phyloP scores from a whole-genome alignment of 371 early-diverging fungal species.

The Mortierella sp. region DNA sequence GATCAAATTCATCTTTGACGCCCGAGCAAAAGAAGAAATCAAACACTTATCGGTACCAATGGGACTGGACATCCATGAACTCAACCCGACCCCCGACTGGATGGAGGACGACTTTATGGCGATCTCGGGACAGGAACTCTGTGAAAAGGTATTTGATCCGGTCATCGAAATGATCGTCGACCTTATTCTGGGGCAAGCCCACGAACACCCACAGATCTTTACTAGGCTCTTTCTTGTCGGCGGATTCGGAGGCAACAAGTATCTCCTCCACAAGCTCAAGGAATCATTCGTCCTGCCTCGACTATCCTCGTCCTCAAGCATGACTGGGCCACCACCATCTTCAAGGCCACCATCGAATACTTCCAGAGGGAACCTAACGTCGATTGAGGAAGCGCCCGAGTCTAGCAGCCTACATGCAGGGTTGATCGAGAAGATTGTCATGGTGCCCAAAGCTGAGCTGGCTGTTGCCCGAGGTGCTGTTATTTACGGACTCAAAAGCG shows the following conservation, averaged over 20 bases:
- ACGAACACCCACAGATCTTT: conserved; percentile 60
- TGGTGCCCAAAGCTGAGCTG: conserved; percentile 55
- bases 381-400: conserved; percentile 16
- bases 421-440: conserved; percentile 44
- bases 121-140: conserved; percentile 43
- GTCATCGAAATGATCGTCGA: conserved; percentile 68
- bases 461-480: conserved; percentile 56
- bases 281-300: background rate
- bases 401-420: conserved; percentile 10
- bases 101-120: conserved; percentile 57
- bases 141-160: conserved; percentile 69
- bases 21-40: conserved; percentile 29
- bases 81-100: conserved; percentile 41
- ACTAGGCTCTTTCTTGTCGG: conserved; percentile 72
- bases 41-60: conserved; percentile 50
- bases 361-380: background rate
- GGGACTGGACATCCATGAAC: conserved; percentile 48
- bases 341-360: background rate
- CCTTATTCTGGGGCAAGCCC: conserved; percentile 64
- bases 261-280: conserved; percentile 64
- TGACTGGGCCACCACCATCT: background rate
- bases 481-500: conserved; percentile 56
- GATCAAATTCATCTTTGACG: conserved; percentile 53
- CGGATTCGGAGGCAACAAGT: conserved; percentile 73
- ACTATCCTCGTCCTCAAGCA: conserved; percentile 27